Percentiles rank a stretch among this genome's conserved stretches.
Evolutionary conservation across 1,139 yeast species (phyloP).

Genomic region (Debaryomycetaceae sp.): DNA sequence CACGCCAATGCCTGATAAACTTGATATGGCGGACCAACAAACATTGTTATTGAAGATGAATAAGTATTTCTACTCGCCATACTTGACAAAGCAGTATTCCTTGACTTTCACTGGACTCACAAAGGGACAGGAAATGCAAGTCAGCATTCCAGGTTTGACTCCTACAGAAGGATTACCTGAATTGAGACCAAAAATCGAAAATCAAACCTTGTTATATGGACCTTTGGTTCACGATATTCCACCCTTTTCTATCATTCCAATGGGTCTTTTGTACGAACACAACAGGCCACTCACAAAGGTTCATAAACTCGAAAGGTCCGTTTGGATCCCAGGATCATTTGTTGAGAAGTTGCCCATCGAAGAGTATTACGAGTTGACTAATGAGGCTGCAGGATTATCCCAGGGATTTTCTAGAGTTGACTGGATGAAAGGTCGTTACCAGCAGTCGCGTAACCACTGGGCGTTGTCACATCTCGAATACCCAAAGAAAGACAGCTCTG

Average conservation of each 20-base stretch:
- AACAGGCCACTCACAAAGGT: conserved; percentile 65
- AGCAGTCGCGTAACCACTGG: conserved; percentile 40
- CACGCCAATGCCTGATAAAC: conserved; percentile 61
- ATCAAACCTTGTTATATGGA: conserved; percentile 50
- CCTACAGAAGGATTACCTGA: conserved; percentile 21
- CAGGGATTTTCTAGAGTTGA: conserved; percentile 76
- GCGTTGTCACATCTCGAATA: conserved; percentile 57
- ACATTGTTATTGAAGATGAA: conserved; percentile 51
- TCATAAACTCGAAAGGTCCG: conserved; percentile 60
- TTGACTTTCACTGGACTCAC: conserved; percentile 49
- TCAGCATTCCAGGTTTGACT: conserved; percentile 14
- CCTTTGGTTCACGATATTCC: conserved; percentile 41
- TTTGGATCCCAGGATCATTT: conserved; percentile 60
- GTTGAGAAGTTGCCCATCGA: conserved; percentile 52
- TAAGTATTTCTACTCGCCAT: conserved; percentile 61
- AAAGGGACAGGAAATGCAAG: conserved; percentile 47
- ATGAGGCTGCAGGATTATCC: conserved; percentile 67
- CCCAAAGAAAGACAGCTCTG: conserved; percentile 39
- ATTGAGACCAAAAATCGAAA: conserved; percentile 31
- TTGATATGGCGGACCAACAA: conserved; percentile 63
- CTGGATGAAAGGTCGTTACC: conserved; percentile 57
- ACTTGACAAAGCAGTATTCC: conserved; percentile 51
- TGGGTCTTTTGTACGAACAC: conserved; percentile 62
- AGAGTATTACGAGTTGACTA: conserved; percentile 80
- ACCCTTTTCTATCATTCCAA: conserved; percentile 47